Evolutionary conservation across 768 basidiomycete species (phyloP).

Genomic region (Galerina marginata): DNA sequence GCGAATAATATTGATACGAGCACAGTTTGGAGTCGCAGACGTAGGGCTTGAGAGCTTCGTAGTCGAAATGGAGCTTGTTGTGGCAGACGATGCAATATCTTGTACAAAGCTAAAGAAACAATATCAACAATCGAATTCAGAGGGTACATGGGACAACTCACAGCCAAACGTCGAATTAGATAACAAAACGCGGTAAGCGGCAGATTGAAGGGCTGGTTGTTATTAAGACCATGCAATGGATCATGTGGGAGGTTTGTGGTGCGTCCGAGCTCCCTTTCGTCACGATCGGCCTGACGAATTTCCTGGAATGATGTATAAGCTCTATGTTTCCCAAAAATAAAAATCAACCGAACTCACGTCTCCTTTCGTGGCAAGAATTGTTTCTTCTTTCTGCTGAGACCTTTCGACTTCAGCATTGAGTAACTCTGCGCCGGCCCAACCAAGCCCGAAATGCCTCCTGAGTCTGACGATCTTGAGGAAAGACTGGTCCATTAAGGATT

Average conservation of each 20-base stretch:
- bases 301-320: constrained; percentile 28
- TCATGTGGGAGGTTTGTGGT: constrained; percentile 60
- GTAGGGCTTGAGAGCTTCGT: constrained; percentile 73
- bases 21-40: constrained; percentile 72
- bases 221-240: constrained; percentile 45
- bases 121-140: background rate
- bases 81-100: constrained; percentile 81
- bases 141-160: constrained; percentile 31
- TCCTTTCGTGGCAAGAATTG: constrained; percentile 38
- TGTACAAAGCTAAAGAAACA: constrained; percentile 56
- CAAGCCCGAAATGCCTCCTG: constrained; percentile 55
- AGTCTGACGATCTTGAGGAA: constrained; percentile 60
- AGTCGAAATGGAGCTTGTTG: constrained; percentile 53
- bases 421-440: constrained; percentile 74
- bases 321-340: background rate
- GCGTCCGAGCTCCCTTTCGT: constrained; percentile 42
- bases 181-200: constrained; percentile 69
- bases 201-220: constrained; percentile 54
- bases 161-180: constrained; percentile 65
- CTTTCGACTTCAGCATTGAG: constrained; percentile 52
- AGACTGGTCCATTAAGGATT: constrained; percentile 61
- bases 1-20: constrained; percentile 69
- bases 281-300: constrained; percentile 47
- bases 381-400: constrained; percentile 44
- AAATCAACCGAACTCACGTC: constrained; percentile 31